phyloP scores from a whole-genome alignment of 768 basidiomycete species.

The Rhodotorula graminis region DNA sequence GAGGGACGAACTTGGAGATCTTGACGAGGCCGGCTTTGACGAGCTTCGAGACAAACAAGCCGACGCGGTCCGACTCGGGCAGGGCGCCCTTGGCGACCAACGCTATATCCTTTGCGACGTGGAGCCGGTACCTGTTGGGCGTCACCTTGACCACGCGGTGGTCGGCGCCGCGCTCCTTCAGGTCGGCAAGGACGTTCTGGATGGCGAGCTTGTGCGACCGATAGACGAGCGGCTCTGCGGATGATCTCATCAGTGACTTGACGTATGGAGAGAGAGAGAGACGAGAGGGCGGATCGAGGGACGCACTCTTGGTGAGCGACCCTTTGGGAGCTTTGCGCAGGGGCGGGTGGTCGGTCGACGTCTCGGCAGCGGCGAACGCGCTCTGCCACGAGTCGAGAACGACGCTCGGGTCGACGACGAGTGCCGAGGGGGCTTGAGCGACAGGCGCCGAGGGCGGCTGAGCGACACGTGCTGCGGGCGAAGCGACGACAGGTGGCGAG shows the following conservation, averaged over 20 bases:
- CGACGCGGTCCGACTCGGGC: background rate
- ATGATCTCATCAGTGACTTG: background rate
- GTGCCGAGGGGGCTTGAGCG: no score
- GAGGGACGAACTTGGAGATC: background rate
- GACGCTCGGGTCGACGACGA: no score
- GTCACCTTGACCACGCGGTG: background rate
- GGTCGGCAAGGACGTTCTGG: background rate
- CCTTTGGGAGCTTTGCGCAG: no score
- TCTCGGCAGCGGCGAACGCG: no score
- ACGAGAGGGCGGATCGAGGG: no score
- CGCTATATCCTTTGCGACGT: no score
- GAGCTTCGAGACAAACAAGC: background rate
- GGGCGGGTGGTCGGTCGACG: background rate
- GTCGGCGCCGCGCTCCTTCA: background rate
- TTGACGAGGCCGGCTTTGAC: background rate
- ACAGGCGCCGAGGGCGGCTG: no score
- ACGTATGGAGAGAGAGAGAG: background rate
- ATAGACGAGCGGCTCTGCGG: background rate
- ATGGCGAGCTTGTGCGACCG: background rate
- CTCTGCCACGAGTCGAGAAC: no score
- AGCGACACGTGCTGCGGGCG: no score
- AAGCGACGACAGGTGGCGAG: no score
- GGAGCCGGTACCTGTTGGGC: background rate
- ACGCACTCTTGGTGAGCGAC: background rate
- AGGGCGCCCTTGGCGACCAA: no score